These are phyloP conservation scores for Zychaea mexicana DNA, from an alignment of 371 early-diverging fungal genomes.

Conservation along the genomic window DNA sequence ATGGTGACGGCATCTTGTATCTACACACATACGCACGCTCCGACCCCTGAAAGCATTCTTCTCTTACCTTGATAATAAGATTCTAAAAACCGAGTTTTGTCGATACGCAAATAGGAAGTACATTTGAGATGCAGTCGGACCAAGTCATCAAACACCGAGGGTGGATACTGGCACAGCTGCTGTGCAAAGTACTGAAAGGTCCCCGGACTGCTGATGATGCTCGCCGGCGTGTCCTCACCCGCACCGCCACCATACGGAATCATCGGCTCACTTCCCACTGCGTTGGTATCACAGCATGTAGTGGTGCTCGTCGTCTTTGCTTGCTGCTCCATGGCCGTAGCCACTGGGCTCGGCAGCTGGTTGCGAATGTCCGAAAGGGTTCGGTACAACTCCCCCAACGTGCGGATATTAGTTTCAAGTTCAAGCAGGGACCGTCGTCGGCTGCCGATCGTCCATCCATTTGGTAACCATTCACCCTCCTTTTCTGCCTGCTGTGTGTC, in stretches of 20 bases:
- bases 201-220: slow-evolving; percentile 8
- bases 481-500: background rate
- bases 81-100: slow-evolving; percentile 14
- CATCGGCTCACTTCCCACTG: background rate
- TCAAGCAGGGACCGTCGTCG: slow-evolving; percentile 25
- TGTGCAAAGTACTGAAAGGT: slow-evolving; percentile 10
- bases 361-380: slow-evolving; percentile 26
- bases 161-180: slow-evolving; percentile 20
- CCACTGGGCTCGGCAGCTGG: slow-evolving; percentile 25
- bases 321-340: slow-evolving; percentile 18
- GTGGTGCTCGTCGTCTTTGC: background rate
- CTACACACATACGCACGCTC: no score
- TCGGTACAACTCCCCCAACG: slow-evolving; percentile 31
- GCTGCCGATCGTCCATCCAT: slow-evolving; percentile 27
- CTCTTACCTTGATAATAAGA: slow-evolving; percentile 15
- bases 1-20: no score
- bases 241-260: background rate
- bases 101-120: slow-evolving; percentile 17
- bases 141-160: slow-evolving; percentile 26
- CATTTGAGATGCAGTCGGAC: slow-evolving; percentile 18
- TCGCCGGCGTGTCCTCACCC: slow-evolving; percentile 1
- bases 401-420: slow-evolving; percentile 37
- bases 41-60: background rate
- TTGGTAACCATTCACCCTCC: slow-evolving; percentile 15
- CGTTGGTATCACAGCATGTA: background rate